These are phyloP conservation scores for Globisporangium mamillatum DNA, from an alignment of 352 stramenopile genomes.

Conservation along the genomic window DNA sequence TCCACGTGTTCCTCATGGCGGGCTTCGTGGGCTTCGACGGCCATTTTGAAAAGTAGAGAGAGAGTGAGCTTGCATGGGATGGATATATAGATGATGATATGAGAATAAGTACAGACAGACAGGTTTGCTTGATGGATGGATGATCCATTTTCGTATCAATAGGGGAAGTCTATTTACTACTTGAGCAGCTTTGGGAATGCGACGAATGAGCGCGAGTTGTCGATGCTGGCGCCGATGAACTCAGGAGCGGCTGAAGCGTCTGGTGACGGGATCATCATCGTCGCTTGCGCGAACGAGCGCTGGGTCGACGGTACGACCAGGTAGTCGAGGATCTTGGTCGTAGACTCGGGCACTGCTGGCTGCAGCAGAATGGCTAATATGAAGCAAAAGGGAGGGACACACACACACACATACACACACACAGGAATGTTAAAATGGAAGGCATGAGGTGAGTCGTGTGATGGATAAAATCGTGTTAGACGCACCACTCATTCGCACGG, in stretches of 20 bases:
- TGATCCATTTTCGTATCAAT: background rate
- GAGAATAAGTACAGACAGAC: background rate
- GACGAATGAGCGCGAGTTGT: slow-evolving; percentile 68
- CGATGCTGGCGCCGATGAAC: slow-evolving; percentile 34
- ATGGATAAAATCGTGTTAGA: background rate
- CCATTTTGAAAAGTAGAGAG: slow-evolving; percentile 82
- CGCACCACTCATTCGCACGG: slow-evolving; percentile 64
- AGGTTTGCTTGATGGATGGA: background rate
- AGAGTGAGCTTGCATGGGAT: background rate
- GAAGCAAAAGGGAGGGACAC: background rate
- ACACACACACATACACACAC: background rate
- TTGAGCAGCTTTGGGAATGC: slow-evolving; percentile 61
- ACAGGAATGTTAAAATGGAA: background rate
- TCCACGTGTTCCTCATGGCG: slow-evolving; percentile 90
- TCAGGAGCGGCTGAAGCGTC: slow-evolving; percentile 8
- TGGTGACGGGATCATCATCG: slow-evolving; percentile 28
- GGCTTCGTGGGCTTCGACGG: slow-evolving; percentile 93
- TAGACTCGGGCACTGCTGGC: slow-evolving; percentile 54
- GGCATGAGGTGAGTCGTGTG: no score
- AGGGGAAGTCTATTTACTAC: slow-evolving; percentile 12
- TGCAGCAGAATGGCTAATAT: slow-evolving; percentile 67
- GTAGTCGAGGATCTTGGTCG: slow-evolving; percentile 70
- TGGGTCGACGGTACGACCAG: slow-evolving; percentile 47
- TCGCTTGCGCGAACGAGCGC: slow-evolving; percentile 51
- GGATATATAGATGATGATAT: background rate